Percentiles rank a stretch among this genome's conserved stretches.
Evolutionary conservation across 2,329 filamentous ascomycete genomes (phyloP).

Genomic region (Xylaria sp.): DNA sequence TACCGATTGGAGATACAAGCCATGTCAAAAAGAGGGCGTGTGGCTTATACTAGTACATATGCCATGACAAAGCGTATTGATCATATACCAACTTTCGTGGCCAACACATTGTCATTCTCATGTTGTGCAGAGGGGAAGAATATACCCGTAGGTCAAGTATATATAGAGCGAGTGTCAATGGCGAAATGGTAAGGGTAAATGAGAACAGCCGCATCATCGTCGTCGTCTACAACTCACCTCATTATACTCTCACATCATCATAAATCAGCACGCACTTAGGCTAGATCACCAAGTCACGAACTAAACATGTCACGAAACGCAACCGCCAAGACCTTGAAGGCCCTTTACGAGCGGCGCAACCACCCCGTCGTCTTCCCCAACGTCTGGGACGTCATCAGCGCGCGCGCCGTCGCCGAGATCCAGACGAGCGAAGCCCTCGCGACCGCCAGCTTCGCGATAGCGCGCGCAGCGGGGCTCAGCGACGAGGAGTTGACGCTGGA

Average conservation of each 20-base stretch:
- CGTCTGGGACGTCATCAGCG: constrained; percentile 59
- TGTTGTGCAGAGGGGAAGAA: neutral
- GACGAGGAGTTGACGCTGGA: constrained; percentile 57
- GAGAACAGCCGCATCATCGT: neutral
- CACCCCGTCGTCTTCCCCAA: constrained; percentile 61
- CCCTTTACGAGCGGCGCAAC: constrained; percentile 44
- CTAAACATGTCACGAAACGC: constrained; percentile 21
- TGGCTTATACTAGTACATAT: constrained; percentile 6
- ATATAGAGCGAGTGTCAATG: constrained; percentile 8
- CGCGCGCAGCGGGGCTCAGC: constrained; percentile 51
- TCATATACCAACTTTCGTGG: constrained; percentile 1
- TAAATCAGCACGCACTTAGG: neutral
- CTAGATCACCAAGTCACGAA: neutral
- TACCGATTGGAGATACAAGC: neutral
- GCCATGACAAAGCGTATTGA: constrained; percentile 14
- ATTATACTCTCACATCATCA: too few species aligned
- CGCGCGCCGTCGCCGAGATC: constrained; percentile 52
- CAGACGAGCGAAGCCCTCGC: constrained; percentile 53
- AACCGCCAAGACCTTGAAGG: constrained; percentile 23
- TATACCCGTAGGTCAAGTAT: neutral
- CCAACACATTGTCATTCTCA: constrained; percentile 7
- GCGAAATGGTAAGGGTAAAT: neutral
- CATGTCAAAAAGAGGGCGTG: constrained; percentile 10
- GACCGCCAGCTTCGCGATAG: constrained; percentile 57
- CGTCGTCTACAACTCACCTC: neutral